These are phyloP conservation scores for Suillus bovinus DNA, from an alignment of 768 basidiomycete genomes.

Conservation along the genomic window DNA sequence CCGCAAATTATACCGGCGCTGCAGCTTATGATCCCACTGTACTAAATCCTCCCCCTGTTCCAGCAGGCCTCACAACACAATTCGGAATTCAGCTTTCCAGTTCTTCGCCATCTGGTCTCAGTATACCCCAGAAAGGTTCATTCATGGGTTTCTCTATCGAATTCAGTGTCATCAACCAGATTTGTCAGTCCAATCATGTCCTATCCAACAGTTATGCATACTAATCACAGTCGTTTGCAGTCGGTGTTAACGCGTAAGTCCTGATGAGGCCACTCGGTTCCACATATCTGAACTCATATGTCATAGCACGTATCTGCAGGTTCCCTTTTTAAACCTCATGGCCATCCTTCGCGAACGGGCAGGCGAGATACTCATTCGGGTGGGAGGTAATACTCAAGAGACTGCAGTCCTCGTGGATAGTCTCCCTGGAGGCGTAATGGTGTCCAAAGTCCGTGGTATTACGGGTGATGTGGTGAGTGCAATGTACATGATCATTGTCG, in stretches of 20 bases:
- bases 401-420: constrained; percentile 30
- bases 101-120: constrained; percentile 19
- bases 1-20: constrained; percentile 30
- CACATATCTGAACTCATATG: background rate
- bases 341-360: constrained; percentile 45
- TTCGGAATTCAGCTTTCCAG: constrained; percentile 24
- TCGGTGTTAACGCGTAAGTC: constrained; percentile 18
- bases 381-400: constrained; percentile 58
- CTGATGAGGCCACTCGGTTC: background rate
- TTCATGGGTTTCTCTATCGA: constrained; percentile 64
- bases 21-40: constrained; percentile 35
- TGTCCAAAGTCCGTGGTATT: constrained; percentile 32
- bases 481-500: constrained; percentile 31
- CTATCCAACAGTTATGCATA: background rate
- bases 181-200: constrained; percentile 34
- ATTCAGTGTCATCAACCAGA: constrained; percentile 58
- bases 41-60: constrained; percentile 32
- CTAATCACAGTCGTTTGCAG: constrained; percentile 4
- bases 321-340: constrained; percentile 48
- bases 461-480: constrained; percentile 17
- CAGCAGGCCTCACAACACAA: constrained; percentile 20
- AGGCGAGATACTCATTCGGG: constrained; percentile 41
- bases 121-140: constrained; percentile 38
- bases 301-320: constrained; percentile 24
- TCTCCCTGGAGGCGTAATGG: constrained; percentile 25